phyloP scores from a whole-genome alignment of 129 eudicot species.

The Rutidosis leptorrhynchoides region DNA sequence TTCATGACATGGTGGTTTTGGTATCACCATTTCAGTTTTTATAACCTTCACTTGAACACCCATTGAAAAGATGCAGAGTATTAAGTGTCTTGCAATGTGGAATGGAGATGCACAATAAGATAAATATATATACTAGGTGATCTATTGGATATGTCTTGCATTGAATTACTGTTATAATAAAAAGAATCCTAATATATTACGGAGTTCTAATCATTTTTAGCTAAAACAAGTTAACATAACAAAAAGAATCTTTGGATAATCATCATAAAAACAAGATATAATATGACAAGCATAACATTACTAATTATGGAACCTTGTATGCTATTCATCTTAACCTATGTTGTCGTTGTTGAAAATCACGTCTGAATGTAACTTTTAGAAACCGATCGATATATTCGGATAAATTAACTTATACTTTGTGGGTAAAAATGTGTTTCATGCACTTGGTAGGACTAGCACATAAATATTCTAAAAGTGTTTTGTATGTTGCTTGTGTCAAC shows the following conservation, averaged over 20 bases:
- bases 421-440: too few relatives aligned
- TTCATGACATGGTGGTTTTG: constrained; percentile 21
- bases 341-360: background rate
- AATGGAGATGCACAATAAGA: background rate
- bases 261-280: background rate
- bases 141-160: too few relatives aligned
- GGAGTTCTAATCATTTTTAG: background rate
- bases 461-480: too few relatives aligned
- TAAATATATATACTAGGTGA: background rate
- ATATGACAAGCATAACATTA: background rate
- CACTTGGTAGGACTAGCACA: too few relatives aligned
- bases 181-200: background rate
- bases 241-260: background rate
- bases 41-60: constrained; percentile 23
- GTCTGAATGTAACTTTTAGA: background rate
- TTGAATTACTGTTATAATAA: background rate
- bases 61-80: constrained; percentile 2
- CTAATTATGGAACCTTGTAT: background rate
- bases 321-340: background rate
- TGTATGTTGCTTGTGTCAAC: too few relatives aligned
- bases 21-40: constrained; percentile 24
- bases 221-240: background rate
- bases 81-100: background rate
- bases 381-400: background rate
- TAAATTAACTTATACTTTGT: too few relatives aligned